Evolutionary conservation across 768 basidiomycete species (phyloP).

Genomic region (Pleurotus tuoliensis): DNA sequence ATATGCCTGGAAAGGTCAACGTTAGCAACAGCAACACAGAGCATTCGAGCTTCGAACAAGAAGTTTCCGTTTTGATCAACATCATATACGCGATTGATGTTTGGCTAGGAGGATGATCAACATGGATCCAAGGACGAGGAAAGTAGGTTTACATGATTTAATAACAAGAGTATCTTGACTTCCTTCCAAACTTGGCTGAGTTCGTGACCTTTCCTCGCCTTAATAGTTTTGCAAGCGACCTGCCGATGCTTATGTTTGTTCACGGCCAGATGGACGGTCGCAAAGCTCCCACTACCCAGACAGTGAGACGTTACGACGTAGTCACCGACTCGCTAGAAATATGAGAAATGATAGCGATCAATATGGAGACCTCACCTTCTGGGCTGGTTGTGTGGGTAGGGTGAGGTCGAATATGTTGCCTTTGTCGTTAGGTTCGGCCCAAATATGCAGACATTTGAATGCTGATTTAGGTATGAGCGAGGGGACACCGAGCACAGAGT

Average conservation of each 20-base stretch:
- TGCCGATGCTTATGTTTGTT: slow-evolving; percentile 62
- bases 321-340: slow-evolving; percentile 51
- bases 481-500: not conserved
- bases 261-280: slow-evolving; percentile 75
- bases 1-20: slow-evolving; percentile 50
- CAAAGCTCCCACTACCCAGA: slow-evolving; percentile 79
- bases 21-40: slow-evolving; percentile 1
- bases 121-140: not conserved
- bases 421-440: slow-evolving; percentile 50
- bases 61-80: slow-evolving; percentile 61
- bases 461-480: slow-evolving; percentile 29
- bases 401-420: slow-evolving; percentile 58
- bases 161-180: slow-evolving; percentile 64
- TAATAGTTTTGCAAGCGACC: slow-evolving; percentile 83
- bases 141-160: slow-evolving; percentile 58
- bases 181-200: slow-evolving; percentile 68
- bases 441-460: slow-evolving; percentile 63
- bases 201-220: slow-evolving; percentile 56
- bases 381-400: slow-evolving; percentile 46
- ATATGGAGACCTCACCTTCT: slow-evolving; percentile 41
- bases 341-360: not conserved
- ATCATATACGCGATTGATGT: slow-evolving; percentile 75
- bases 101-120: slow-evolving; percentile 46
- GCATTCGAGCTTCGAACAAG: slow-evolving; percentile 34
- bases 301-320: slow-evolving; percentile 78